Base-by-base conservation (phyloP, 2,329 filamentous ascomycete genomes). In the Cryoendolithus antarcticus region DNA sequence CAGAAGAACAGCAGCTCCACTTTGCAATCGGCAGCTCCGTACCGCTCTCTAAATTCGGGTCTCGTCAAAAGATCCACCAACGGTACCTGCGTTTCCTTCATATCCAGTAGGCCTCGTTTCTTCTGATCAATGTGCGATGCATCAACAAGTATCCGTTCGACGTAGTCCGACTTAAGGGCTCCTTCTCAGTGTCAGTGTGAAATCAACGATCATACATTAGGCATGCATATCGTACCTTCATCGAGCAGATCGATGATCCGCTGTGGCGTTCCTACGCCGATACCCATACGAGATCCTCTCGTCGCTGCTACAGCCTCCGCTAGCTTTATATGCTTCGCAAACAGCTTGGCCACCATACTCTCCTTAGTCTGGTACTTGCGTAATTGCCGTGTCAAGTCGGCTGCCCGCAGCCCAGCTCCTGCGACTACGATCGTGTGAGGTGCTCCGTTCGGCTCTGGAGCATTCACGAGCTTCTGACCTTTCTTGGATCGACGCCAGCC, bases 321-420 rank as follows among this genome's bases (percentile, higher is more conserved):
- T 9, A 98, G 63, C 64, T 98, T 98, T 67, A 98, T 93, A 60
- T 98, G 91, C 62, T 98, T 98, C 27, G 91, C 89, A 61, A 98
- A 98, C 57, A 98, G 68, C 61, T 98, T 98, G 2, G 84, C 82
- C 2, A 98, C 78, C 34, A 75, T 72, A 36, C 73, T 77, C 6
- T 85, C 77, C 58, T 91, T 86, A 38, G 72, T 79, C 56, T 88
- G 83, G 52, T 91, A 89, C 48, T 78, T 77, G 35, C 85, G 75
- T 46, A 93, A 66, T 2, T 77, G 72, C 52, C 83, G 82, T 21
- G 82, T 79, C 34, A 94, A 64, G 55, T 96, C 84, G 10, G 89
- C 86, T 4, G 91, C 86, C 53, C 91, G 72, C 41, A 95, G 67
- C 0, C 86, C 91, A 5, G 88, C 86, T 7, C 77, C 76, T 9